Evolutionary conservation across 1,284 basidiomycete genomes (phyloP), one percentile per base, ranked within the genome.

Genomic region (Xerocomus amazonicus): DNA sequence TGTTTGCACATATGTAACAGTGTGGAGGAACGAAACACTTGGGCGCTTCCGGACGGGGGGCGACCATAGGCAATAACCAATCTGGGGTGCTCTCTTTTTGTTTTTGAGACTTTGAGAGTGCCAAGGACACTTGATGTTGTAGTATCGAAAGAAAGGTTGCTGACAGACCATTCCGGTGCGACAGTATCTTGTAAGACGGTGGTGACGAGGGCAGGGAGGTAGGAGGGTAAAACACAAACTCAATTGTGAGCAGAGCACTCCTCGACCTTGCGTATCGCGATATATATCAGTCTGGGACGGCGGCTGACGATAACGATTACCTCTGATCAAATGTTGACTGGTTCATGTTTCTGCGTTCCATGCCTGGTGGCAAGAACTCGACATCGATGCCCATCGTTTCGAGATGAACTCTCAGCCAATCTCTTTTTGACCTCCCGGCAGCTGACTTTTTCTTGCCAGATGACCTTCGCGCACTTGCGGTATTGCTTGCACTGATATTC

Each of bases 301-400:
- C 29, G 29, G 26, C 32, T 14, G 45, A 31, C 49, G 42, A 60
- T 51, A 43, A 57, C 33, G 76, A 81, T 65, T 68, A 64, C 92
- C 80, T 90, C 61, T 74, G 73, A 70, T 92, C 86, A 81, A 87
- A 92, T 37, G 74, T 77, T 9, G 89, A 91, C 66, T 90, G 87
- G 65, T 92, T 94, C 49, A 77, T 59, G 56, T 77, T 83, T 54
- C 83, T 73, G 55, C 81, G 74, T 59, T 87, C 84, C 92, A 95
- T 95, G n/a, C 91, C 92, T 31, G 76, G 67, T 0, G 91, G 82
- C 43, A 94, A 75, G 49, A 90, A 60, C 38, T 90, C 87, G 64
- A 93, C 77, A 33, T 88, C 84, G 53, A 90, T 81, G 53, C 84
- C 81, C 55, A 75, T 66, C 40, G 76, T 63, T 48, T 87, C 84